These are phyloP conservation scores for Boletellus deceptivus DNA, from an alignment of 1,284 basidiomycete species.

Conservation along the genomic window DNA sequence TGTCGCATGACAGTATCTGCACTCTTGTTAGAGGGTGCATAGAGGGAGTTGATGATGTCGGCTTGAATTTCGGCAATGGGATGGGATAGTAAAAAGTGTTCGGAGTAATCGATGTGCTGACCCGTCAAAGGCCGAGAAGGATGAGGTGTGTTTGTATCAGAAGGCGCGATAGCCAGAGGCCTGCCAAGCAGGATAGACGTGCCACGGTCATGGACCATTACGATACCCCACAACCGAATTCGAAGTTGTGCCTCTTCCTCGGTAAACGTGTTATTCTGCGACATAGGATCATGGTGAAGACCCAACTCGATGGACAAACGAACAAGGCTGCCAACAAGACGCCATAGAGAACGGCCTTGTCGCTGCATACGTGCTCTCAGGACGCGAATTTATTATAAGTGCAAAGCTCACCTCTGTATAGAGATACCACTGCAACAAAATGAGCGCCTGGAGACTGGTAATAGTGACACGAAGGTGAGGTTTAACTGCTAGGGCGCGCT, in stretches of 20 bases:
- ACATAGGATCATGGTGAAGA: slow-evolving; percentile 76
- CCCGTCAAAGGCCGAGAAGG: slow-evolving; percentile 51
- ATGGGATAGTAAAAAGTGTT: slow-evolving; percentile 69
- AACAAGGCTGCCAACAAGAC: slow-evolving; percentile 77
- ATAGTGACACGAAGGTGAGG: slow-evolving; percentile 77
- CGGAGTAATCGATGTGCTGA: slow-evolving; percentile 48
- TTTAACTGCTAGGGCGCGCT: slow-evolving; percentile 70
- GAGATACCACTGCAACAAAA: slow-evolving; percentile 80
- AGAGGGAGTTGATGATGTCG: slow-evolving; percentile 80
- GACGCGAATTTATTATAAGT: not conserved
- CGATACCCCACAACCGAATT: slow-evolving; percentile 76
- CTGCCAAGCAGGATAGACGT: slow-evolving; percentile 81
- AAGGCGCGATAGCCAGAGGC: slow-evolving; percentile 74
- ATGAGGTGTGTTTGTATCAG: slow-evolving; percentile 73
- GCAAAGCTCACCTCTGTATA: slow-evolving; percentile 68
- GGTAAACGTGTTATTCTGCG: slow-evolving; percentile 62
- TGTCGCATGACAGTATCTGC: slow-evolving; percentile 69
- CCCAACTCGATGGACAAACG: slow-evolving; percentile 77
- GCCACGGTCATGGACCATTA: slow-evolving; percentile 79
- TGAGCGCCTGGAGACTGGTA: slow-evolving; percentile 75
- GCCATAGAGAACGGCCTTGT: slow-evolving; percentile 80
- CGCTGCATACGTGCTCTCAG: slow-evolving; percentile 45
- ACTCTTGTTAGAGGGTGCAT: slow-evolving; percentile 65
- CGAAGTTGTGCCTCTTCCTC: slow-evolving; percentile 72
- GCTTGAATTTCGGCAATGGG: slow-evolving; percentile 78